phyloP scores from a whole-genome alignment of 164 flowering plant genomes.

The Sedum album region DNA sequence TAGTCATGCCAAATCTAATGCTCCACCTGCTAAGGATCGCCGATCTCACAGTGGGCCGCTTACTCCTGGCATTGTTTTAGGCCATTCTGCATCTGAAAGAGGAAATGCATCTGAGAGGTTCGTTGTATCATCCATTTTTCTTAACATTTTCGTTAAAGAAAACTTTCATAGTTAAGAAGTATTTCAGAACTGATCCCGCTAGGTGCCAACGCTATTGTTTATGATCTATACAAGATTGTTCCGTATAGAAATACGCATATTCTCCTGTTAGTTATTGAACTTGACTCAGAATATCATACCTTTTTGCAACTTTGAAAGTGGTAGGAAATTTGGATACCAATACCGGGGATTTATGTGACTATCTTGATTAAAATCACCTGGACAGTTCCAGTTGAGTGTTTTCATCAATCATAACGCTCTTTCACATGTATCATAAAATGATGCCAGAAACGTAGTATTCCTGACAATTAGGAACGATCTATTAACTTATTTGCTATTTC shows the following conservation, averaged over 20 bases:
- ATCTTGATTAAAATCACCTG: neutral
- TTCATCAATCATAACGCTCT: neutral
- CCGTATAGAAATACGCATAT: neutral
- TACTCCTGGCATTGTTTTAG: constrained; percentile 43
- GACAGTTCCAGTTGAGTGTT: neutral
- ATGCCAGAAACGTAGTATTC: neutral
- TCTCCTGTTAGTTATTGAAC: neutral
- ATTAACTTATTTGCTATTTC: neutral
- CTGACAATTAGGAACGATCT: neutral
- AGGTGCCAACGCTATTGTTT: neutral
- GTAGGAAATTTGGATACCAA: neutral
- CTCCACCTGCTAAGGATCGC: constrained; percentile 34
- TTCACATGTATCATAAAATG: neutral
- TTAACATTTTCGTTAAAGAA: neutral
- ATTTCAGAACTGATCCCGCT: neutral
- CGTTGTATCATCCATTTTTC: neutral
- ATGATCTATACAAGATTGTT: too few species aligned
- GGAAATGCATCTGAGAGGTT: constrained; percentile 58
- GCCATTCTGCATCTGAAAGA: constrained; percentile 53
- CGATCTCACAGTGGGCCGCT: constrained; percentile 87
- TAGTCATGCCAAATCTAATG: constrained; percentile 30
- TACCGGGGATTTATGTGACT: neutral
- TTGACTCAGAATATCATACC: neutral
- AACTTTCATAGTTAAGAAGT: neutral
- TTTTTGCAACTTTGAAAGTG: neutral